Evolutionary conservation across 768 basidiomycete genomes (phyloP).

Genomic region (Phaeolepiota aurea): DNA sequence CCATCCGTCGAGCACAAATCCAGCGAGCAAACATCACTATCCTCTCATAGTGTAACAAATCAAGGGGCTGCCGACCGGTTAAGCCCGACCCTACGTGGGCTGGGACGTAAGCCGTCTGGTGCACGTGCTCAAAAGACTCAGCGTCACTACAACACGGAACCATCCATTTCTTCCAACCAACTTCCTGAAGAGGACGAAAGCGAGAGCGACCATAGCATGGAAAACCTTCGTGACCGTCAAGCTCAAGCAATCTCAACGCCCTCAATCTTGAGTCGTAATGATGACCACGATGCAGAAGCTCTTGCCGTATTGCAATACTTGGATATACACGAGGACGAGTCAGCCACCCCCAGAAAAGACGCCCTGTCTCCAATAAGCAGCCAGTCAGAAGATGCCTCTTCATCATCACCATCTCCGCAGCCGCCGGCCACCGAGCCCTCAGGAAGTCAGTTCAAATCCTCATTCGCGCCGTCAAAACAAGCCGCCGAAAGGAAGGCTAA

Average conservation of each 20-base stretch:
- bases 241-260: slow-evolving; percentile 2
- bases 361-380: slow-evolving; percentile 4
- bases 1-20: slow-evolving; percentile 20
- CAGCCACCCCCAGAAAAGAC: slow-evolving; percentile 12
- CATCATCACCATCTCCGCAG: neutral
- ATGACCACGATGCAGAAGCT: slow-evolving; percentile 59
- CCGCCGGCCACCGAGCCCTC: neutral
- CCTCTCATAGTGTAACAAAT: slow-evolving; percentile 11
- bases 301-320: slow-evolving; percentile 76
- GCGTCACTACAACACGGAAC: slow-evolving; percentile 29
- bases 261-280: slow-evolving; percentile 16
- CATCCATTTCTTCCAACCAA: slow-evolving; percentile 28
- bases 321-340: slow-evolving; percentile 36
- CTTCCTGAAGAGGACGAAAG: slow-evolving; percentile 24
- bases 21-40: slow-evolving; percentile 11
- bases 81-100: slow-evolving; percentile 26
- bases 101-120: slow-evolving; percentile 72
- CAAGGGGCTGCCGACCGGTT: slow-evolving; percentile 15
- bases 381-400: neutral
- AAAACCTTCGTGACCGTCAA: neutral
- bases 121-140: slow-evolving; percentile 64
- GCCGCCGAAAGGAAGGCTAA: slow-evolving; percentile 83
- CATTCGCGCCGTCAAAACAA: slow-evolving; percentile 80
- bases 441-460: slow-evolving; percentile 57
- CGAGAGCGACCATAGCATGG: slow-evolving; percentile 16